These are phyloP conservation scores for Blastobotrys robertii DNA, from an alignment of 805 yeast genomes.

Conservation along the genomic window DNA sequence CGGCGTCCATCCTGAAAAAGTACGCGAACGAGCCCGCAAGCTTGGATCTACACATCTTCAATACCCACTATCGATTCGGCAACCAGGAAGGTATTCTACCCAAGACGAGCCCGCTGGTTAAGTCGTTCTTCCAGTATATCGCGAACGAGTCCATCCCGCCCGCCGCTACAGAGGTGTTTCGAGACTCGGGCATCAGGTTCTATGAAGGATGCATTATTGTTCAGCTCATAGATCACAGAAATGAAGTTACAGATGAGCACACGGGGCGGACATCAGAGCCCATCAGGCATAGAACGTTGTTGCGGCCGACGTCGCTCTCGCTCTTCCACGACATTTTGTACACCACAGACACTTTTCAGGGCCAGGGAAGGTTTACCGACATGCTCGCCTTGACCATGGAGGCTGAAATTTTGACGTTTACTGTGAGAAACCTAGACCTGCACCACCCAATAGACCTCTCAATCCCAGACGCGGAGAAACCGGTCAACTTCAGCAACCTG, in stretches of 20 bases:
- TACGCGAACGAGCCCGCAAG: conserved; percentile 72
- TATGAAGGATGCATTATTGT: conserved; percentile 87
- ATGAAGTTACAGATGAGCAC: conserved; percentile 13
- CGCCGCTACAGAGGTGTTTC: conserved; percentile 77
- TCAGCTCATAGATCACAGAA: conserved; percentile 80
- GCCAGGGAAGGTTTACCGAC: conserved; percentile 60
- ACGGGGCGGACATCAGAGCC: conserved; percentile 30
- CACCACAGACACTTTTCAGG: conserved; percentile 58
- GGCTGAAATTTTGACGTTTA: conserved; percentile 71
- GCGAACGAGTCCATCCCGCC: conserved; percentile 79
- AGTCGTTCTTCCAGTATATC: conserved; percentile 65
- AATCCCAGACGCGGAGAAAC: conserved; percentile 36
- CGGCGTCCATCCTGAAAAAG: conserved; percentile 64
- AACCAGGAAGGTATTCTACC: conserved; percentile 84
- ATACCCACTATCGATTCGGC: conserved; percentile 84
- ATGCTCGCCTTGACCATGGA: conserved; percentile 72
- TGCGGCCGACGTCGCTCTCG: conserved; percentile 73
- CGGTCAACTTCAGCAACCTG: conserved; percentile 1
- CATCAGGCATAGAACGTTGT: conserved; percentile 62
- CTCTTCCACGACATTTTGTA: conserved; percentile 77
- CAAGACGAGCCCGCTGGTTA: conserved; percentile 64
- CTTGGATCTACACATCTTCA: conserved; percentile 80
- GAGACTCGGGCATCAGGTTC: conserved; percentile 73
- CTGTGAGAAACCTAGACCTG: conserved; percentile 68
- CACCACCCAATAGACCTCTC: conserved; percentile 65